A percentile compares a stretch with the other conserved stretches of the same genome.
These are phyloP conservation scores for Ilex paraguariensis DNA, from an alignment of 305 asterid genomes.

Conservation along the genomic window DNA sequence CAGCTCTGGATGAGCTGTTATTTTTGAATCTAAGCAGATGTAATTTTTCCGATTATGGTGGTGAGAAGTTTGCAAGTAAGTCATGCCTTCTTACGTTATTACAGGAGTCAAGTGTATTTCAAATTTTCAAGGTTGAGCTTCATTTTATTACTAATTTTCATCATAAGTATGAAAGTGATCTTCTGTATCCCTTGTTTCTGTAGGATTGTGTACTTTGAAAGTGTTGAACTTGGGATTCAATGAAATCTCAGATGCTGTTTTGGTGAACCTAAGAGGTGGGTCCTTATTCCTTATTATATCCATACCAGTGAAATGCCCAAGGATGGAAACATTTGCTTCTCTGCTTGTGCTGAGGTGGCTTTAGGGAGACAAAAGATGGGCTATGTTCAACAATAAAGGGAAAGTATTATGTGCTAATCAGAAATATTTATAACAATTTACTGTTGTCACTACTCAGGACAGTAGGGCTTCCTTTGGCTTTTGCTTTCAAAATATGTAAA, in stretches of 20 bases:
- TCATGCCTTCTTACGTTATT: not conserved
- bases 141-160: not conserved
- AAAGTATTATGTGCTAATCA: too few relatives aligned
- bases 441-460: too few relatives aligned
- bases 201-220: slow-evolving; percentile 70
- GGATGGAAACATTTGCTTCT: not conserved
- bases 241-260: slow-evolving; percentile 63
- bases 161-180: not conserved
- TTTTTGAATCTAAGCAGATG: slow-evolving; percentile 88
- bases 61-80: slow-evolving; percentile 76
- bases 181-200: slow-evolving; percentile 10
- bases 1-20: slow-evolving; percentile 62
- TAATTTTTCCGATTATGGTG: slow-evolving; percentile 57
- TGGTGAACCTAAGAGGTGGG: slow-evolving; percentile 76
- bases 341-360: too few relatives aligned
- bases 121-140: too few relatives aligned
- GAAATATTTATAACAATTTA: too few relatives aligned
- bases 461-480: too few relatives aligned
- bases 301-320: not conserved
- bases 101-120: too few relatives aligned
- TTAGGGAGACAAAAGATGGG: too few relatives aligned
- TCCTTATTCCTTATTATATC: not conserved
- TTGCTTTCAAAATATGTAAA: too few relatives aligned
- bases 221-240: slow-evolving; percentile 90
- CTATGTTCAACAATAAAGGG: too few relatives aligned